Conservation (phyloP, 2,329 filamentous ascomycete genomes). For the Penicillium digitatum region DNA sequence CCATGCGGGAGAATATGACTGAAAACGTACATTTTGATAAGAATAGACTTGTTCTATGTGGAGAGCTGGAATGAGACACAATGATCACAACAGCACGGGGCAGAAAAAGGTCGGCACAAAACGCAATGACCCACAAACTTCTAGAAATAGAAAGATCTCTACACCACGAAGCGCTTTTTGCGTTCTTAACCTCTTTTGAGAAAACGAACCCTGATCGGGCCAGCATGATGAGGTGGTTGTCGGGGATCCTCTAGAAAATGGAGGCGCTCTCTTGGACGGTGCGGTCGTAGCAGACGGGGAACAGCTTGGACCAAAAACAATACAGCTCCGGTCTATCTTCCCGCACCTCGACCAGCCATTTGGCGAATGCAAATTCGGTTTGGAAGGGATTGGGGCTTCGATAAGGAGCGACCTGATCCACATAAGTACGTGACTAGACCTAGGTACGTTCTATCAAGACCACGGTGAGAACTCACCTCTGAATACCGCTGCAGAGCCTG, state of each 20-base stretch:
- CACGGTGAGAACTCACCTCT: slow-evolving; percentile 21
- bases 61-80: slow-evolving; percentile 4
- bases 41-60: background rate
- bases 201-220: background rate
- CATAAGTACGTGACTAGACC: background rate
- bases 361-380: slow-evolving; percentile 31
- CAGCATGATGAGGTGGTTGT: background rate
- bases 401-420: slow-evolving; percentile 26
- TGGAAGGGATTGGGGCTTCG: slow-evolving; percentile 30
- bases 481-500: slow-evolving; percentile 28
- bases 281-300: slow-evolving; percentile 33
- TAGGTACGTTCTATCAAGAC: background rate
- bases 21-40: background rate
- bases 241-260: slow-evolving; percentile 15
- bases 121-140: background rate
- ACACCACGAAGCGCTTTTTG: background rate
- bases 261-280: slow-evolving; percentile 28
- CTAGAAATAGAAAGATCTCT: background rate
- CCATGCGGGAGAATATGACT: background rate
- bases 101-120: background rate
- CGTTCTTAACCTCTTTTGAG: background rate
- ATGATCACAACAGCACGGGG: background rate
- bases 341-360: slow-evolving; percentile 30
- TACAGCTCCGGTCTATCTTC: slow-evolving; percentile 23
- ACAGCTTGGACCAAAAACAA: slow-evolving; percentile 32